Percentiles rank a stretch among this genome's conserved stretches.
Conservation (phyloP, 257 asterid species). For the Solanum gracilifrons region DNA sequence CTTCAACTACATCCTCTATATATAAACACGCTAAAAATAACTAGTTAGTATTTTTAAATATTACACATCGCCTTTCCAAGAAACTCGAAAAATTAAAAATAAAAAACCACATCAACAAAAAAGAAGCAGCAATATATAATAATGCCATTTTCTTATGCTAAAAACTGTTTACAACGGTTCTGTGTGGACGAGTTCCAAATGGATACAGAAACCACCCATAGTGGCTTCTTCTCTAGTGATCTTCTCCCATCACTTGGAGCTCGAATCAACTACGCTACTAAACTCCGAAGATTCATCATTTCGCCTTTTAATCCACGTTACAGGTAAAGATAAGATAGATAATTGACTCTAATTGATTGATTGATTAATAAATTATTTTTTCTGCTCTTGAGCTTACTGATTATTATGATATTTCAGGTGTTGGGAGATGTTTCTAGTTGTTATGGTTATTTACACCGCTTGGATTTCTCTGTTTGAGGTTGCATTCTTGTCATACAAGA, state of each 20-base stretch:
- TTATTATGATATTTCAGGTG: constrained; percentile 37
- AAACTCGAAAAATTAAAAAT: neutral
- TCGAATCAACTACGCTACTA: constrained; percentile 45
- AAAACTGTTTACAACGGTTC: constrained; percentile 16
- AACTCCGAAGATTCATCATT: constrained; percentile 40
- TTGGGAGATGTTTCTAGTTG: constrained; percentile 75
- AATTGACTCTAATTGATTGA: neutral
- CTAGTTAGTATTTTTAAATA: neutral
- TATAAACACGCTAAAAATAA: constrained; percentile 22
- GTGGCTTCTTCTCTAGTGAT: constrained; percentile 61
- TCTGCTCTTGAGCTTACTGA: neutral
- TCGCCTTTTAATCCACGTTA: constrained; percentile 71
- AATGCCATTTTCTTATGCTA: constrained; percentile 43
- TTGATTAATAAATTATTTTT: neutral
- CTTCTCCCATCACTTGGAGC: constrained; percentile 96
- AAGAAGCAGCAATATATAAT: neutral
- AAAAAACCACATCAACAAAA: too few relatives aligned
- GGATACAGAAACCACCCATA: neutral
- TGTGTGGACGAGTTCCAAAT: neutral
- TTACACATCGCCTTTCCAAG: neutral
- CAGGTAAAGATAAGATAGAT: constrained; percentile 19
- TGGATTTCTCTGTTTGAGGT: constrained; percentile 91
- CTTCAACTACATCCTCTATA: neutral
- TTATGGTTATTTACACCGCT: constrained; percentile 70
- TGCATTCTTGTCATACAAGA: constrained; percentile 62